Evolutionary conservation across 2,329 filamentous ascomycete genomes (phyloP), one percentile per base, ranked within the genome.

Genomic region (Aspergillus ochraceoroseus): DNA sequence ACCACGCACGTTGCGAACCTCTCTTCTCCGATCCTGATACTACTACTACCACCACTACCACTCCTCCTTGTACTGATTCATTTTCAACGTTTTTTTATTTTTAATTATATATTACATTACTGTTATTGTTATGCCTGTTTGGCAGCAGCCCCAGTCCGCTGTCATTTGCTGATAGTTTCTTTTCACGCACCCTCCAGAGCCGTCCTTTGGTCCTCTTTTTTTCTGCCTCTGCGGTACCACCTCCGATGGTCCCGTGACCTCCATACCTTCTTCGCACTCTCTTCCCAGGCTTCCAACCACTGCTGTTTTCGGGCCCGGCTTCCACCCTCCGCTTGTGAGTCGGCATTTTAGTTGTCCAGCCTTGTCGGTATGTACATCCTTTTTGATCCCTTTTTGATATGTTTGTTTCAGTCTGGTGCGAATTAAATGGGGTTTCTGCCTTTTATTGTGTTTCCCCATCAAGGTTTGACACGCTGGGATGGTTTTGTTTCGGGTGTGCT

Each of bases 321-420:
- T 58, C 55, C 57, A 58, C 56, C 54, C 29, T 59, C 55, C 59
- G 58, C 54, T 61, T 57, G 57, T 56, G 57, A 63, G 54, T 62
- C 59, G 59, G 59, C 56, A 61, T 57, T 57, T 58, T 52, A 63
- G 53, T 62, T 49, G 55, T 57, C 58, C 61, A 65, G 53, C 61
- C 61, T 65, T 60, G 61, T 66, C 62, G 61, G 63, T 66, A 66
- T 60, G 63, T 66, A 58, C 40, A 41, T 48, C 31, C 29, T 49
- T 47, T 35, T 14, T 46, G 32, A 38, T 27, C 23, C 44, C 32
- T 32, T 48, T 43, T 41, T 34, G 34, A 32, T 18, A 25, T 15
- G 7, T 32, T 8, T 27, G 7, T 13, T 25, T 28, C 7, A 28
- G 17, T 32, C n/a, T 13, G 22, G 6, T 19, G 32, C 13, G 29